Conservation (phyloP, 148 eudicot genomes). For the Fagopyrum esculentum region DNA sequence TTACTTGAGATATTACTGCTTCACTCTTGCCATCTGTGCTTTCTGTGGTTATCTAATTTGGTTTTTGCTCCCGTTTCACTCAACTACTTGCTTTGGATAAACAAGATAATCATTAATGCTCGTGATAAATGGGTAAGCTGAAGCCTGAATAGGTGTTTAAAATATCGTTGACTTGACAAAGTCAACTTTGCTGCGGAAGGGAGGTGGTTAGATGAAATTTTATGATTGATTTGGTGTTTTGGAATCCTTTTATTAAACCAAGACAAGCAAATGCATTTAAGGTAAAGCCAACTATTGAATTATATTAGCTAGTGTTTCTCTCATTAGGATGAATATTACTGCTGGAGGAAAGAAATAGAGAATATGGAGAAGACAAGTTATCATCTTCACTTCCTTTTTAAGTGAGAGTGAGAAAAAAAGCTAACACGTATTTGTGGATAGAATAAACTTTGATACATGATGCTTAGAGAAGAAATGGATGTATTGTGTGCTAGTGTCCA, state of each 20-base stretch:
- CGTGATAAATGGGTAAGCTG: background rate
- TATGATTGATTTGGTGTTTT: background rate
- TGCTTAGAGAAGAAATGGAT: background rate
- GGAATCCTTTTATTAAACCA: background rate
- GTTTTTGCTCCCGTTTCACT: background rate
- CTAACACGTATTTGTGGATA: background rate
- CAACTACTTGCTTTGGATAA: background rate
- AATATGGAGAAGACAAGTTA: background rate
- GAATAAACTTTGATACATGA: background rate
- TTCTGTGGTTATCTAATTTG: background rate
- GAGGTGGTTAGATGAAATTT: background rate
- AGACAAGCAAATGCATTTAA: no score
- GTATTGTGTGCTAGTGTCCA: background rate
- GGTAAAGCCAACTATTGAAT: background rate
- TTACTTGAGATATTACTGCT: background rate
- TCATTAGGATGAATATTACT: background rate
- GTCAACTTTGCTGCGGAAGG: background rate
- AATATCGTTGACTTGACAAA: background rate
- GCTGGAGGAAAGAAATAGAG: background rate
- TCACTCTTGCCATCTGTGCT: background rate
- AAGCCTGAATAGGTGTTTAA: background rate
- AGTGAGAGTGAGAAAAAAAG: background rate
- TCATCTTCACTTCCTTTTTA: background rate
- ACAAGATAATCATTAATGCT: no score
- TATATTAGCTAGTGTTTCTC: background rate